Evolutionary conservation across 2,329 filamentous ascomycete species (phyloP), one percentile per base, ranked within the genome.

Genomic region (Colletotrichum kahawae): DNA sequence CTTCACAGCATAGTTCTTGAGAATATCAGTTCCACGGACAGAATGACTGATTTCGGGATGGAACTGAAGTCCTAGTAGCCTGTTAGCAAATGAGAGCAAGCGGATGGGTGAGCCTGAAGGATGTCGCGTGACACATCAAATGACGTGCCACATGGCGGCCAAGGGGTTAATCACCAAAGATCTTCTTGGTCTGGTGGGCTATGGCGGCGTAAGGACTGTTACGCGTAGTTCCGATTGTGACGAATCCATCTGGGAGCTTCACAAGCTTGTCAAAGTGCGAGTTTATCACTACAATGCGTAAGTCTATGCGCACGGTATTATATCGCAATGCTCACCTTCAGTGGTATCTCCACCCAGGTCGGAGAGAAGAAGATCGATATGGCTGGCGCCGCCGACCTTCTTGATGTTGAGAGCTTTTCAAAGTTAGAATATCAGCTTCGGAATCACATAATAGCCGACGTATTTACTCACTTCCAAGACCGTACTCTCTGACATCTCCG

Each of bases 201-300:
- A 96, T 97, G 74, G 92, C 95, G 13, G 96, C 96, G 79, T 91
- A 98, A 29, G 93, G 91, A 1, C 94, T 92, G 85, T 97, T 97
- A 66, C 87, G 82, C 3, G 95, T 96, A 6, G 89, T 93, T 66
- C 94, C 95, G 79, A 98, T 91, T 18, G 89, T 92, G 75, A 90
- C 85, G 82, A 98, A 98, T 54, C 89, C 90, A 43, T 93, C 87
- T 10, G 96, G 96, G 51, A 98, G 88, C 70, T 90, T 87, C 51
- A 89, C 90, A 13, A 98, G 90, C 88, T 98, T 98, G 85, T 98
- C 95, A 74, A 92, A 93, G 83, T 98, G 96, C 78, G 91, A 94
- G 96, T 98, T 98, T 90, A 91, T 96, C 16, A 95, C 87, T 80
- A 65, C 51, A 21, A 34, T 21, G 4, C 13, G n/a, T 51, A 4